These are phyloP conservation scores for Wallemia hederae DNA, from an alignment of 1,284 basidiomycete species.

Conservation along the genomic window DNA sequence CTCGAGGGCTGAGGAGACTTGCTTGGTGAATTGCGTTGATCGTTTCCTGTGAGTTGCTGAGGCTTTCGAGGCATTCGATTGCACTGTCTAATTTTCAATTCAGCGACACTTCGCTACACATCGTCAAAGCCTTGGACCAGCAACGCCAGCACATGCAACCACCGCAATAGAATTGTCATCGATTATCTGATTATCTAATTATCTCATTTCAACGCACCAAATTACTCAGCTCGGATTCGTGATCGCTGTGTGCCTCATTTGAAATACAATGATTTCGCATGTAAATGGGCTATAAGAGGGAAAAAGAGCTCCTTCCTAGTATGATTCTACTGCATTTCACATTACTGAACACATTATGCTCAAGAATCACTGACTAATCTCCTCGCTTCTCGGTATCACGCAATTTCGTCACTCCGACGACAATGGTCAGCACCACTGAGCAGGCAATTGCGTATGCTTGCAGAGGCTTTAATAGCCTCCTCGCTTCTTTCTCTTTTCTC, in stretches of 20 bases:
- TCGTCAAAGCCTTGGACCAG: neutral
- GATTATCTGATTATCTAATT: no score
- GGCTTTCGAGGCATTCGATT: no score
- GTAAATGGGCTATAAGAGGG: no score
- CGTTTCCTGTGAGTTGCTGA: neutral
- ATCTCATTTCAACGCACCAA: no score
- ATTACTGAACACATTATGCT: neutral
- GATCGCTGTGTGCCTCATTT: no score
- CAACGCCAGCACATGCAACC: neutral
- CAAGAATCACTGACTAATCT: neutral
- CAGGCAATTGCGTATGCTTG: neutral
- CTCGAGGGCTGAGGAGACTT: conserved; percentile 4
- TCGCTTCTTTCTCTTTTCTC: neutral
- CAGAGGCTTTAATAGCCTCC: neutral
- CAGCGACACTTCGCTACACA: neutral
- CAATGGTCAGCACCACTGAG: neutral
- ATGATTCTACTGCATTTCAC: no score
- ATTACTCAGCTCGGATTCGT: no score
- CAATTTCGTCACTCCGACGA: no score
- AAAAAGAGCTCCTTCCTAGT: no score
- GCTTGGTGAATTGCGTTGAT: conserved; percentile 2
- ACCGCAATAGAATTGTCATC: neutral
- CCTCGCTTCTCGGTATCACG: neutral
- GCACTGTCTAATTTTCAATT: neutral
- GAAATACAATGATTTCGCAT: no score